Evolutionary conservation across 139 green algal species (phyloP), one percentile per base, ranked within the genome.

Genomic region (Chlorella ohadii): DNA sequence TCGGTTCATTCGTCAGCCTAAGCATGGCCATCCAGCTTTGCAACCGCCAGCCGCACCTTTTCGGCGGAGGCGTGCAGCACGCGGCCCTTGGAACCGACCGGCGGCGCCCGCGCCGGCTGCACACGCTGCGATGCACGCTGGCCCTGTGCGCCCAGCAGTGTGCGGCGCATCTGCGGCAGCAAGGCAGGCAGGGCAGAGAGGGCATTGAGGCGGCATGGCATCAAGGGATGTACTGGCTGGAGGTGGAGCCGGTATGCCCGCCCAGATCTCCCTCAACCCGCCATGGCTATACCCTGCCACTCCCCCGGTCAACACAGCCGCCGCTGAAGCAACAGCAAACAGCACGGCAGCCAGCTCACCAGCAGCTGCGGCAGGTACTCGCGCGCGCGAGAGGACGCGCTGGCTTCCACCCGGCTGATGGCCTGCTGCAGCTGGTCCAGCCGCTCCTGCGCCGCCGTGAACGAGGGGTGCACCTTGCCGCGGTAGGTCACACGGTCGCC

Each of bases 321-420:
- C n/a, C n/a, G n/a, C n/a, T n/a, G n/a, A n/a, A n/a, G n/a, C n/a
- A n/a, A n/a, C n/a, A n/a, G n/a, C n/a, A n/a, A 16, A 55, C 44
- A 11, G 44, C 6, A 55, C 44, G 11, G 7, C 44, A 6, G 11
- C 11, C 51, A 13, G 51, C 51, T 59, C 51, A 84, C 34, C 47
- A 84, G 47, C 79, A 84, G 79, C 66, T 74, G 51, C 11, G 80
- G 80, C 68, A 85, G 68, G 55, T 85, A 85, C 36, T 85, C 68
- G 4, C 38, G 36, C 3, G 47, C 33, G 19, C 79, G 79, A 39
- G 44, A 27, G 28, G n/a, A 66, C n/a, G 27, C n/a, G 78, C 79
- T 65, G 1, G 39, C 23, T 70, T 85, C 68, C 68, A 85, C 41
- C 5, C 55, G 34, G 1, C 31, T 41, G 55, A 85, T 85, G 51